Base-by-base conservation (phyloP, 345 rosid genomes). In the Hypericum androsaemum region DNA sequence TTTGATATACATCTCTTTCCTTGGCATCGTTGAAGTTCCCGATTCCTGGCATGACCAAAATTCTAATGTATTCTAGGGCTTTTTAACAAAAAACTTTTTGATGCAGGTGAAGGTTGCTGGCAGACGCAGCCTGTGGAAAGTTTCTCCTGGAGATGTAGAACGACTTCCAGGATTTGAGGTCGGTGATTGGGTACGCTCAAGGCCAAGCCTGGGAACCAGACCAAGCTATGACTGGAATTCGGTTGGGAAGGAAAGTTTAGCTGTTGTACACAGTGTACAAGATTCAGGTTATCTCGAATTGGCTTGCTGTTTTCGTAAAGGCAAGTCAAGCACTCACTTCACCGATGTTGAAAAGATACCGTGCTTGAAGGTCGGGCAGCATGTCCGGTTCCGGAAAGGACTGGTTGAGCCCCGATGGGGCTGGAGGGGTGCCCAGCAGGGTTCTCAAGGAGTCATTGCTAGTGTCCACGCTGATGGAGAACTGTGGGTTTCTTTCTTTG, bases 61-160 rank as follows among this genome's bases (percentile, higher is more conserved):
- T n/a, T n/a, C n/a, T n/a, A n/a, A 22, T 22, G 32, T 22, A 22
- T 22, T 22, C 32, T n/a, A n/a, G 4, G 32, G 4, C 4, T 22
- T 1, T 22, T 22, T 22, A 22, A 22, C 32, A 22, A 22, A 4
- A 22, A 35, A 7, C 42, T 52, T 67, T 59, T 58, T 54, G 62
- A 10, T 79, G 61, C 59, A 92, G 98, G 94, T 75, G 35, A 80
- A 67, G 58, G 97, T 92, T 66, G 76, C 85, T 58, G 94, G 97
- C 54, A 77, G 85, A 63, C 81, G 60, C 57, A 72, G 80, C 56
- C 71, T 80, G 65, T 88, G 98, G 98, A 88, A 71, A 60, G 81
- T 88, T 68, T 88, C 98, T 56, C 94, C 98, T 16, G 97, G 98
- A 60, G 98, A 85, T 83, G 94, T 88, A 35, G 97, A 92, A 73